Evolutionary conservation across 176 grass and related monocot genomes (phyloP).

Genomic region (barley (Hordeum vulgare)): DNA sequence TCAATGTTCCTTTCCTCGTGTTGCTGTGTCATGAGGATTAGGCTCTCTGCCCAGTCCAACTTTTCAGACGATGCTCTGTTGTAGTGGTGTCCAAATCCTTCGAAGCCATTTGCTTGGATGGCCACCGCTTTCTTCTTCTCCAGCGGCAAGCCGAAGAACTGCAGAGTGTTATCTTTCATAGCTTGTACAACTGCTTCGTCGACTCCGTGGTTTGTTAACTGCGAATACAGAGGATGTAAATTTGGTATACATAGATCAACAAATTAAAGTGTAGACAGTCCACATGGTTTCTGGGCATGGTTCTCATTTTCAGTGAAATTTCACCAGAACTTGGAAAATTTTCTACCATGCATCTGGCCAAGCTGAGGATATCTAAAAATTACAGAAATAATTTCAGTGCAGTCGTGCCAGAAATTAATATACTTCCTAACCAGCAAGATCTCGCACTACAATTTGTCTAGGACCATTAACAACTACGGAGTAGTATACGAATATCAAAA

Average conservation of each 20-base stretch:
- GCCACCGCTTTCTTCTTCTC: neutral
- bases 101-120: neutral
- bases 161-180: neutral
- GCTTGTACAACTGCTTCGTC: neutral
- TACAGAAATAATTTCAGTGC: too few species aligned
- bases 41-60: constrained; percentile 10
- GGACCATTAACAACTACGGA: too few species aligned
- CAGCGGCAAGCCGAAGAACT: constrained; percentile 7
- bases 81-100: constrained; percentile 16
- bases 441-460: too few species aligned
- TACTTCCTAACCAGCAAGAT: too few species aligned
- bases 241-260: neutral
- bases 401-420: too few species aligned
- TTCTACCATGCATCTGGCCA: too few species aligned
- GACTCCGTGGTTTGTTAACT: constrained; percentile 6
- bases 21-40: constrained; percentile 3
- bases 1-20: neutral
- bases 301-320: too few species aligned
- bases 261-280: too few species aligned
- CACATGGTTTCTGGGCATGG: too few species aligned
- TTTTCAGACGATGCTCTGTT: neutral
- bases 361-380: too few species aligned
- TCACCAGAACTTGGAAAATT: fast-evolving
- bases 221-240: neutral
- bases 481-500: too few species aligned